phyloP scores from a whole-genome alignment of 495 filamentous ascomycete species.

The Tuber aestivum region DNA sequence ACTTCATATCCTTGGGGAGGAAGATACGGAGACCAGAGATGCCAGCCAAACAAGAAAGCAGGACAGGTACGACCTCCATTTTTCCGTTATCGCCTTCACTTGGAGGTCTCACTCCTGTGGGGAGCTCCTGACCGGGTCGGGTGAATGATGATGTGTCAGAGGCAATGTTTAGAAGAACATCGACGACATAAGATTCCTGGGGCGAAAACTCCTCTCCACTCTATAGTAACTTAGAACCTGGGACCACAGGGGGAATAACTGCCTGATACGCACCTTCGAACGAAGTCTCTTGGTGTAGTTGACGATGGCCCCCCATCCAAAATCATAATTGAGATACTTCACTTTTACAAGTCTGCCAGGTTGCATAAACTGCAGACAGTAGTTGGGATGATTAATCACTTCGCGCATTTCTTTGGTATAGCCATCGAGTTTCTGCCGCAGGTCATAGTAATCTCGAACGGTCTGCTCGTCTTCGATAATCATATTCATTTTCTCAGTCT shows the following conservation, averaged over 20 bases:
- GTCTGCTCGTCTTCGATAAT: constrained; percentile 75
- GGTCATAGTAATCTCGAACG: constrained; percentile 83
- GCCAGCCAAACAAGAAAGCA: constrained; percentile 73
- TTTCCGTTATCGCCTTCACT: constrained; percentile 59
- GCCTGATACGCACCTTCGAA: constrained; percentile 27
- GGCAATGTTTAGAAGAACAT: constrained; percentile 72
- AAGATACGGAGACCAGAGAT: constrained; percentile 73
- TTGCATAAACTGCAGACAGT: constrained; percentile 72
- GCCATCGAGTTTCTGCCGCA: constrained; percentile 72
- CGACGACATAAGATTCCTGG: constrained; percentile 70
- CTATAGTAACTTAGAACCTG: constrained; percentile 53
- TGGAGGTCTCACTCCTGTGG: constrained; percentile 58
- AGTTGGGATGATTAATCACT: constrained; percentile 83
- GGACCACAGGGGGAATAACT: background rate
- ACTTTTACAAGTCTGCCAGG: constrained; percentile 78
- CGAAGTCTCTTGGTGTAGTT: constrained; percentile 55
- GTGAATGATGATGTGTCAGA: constrained; percentile 54
- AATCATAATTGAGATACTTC: constrained; percentile 70
- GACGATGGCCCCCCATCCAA: constrained; percentile 86
- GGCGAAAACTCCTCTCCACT: constrained; percentile 58
- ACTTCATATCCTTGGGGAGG: constrained; percentile 66
- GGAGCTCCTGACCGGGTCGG: constrained; percentile 56
- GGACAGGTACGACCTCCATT: constrained; percentile 79
- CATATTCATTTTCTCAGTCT: constrained; percentile 63
- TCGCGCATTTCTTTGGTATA: constrained; percentile 79